phyloP scores from a whole-genome alignment of 345 rosid species.

The Camelina sativa region DNA sequence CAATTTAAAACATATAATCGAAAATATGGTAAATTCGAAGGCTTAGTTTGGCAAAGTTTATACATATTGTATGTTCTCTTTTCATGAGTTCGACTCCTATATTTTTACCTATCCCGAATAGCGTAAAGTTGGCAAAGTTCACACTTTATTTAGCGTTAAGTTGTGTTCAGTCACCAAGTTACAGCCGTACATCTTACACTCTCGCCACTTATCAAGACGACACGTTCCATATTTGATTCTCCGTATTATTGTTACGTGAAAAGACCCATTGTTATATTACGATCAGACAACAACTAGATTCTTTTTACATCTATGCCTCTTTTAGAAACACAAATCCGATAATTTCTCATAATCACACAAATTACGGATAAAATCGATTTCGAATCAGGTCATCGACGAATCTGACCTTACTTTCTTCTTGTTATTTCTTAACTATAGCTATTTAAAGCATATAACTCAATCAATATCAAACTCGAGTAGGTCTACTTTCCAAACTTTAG shows the following conservation, averaged over 20 bases:
- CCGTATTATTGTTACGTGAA: conserved; percentile 25
- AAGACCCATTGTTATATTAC: conserved; percentile 4
- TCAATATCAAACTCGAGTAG: not conserved
- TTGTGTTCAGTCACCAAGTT: not conserved
- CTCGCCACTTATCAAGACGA: not conserved
- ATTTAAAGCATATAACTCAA: too few relatives aligned
- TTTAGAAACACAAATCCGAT: not conserved
- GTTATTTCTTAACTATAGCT: not conserved
- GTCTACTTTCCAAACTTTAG: not conserved
- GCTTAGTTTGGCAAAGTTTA: too few relatives aligned
- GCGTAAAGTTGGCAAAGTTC: too few relatives aligned
- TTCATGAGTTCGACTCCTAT: too few relatives aligned
- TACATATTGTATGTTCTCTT: too few relatives aligned
- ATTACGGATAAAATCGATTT: not conserved
- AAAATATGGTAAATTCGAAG: too few relatives aligned
- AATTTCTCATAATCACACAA: not conserved
- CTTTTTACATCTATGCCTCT: not conserved
- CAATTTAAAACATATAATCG: too few relatives aligned
- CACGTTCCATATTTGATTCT: conserved; percentile 28
- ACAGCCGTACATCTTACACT: conserved; percentile 19
- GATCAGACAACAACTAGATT: conserved; percentile 32
- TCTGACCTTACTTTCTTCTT: not conserved
- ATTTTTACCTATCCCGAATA: too few relatives aligned
- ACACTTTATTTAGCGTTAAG: too few relatives aligned
- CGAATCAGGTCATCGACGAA: not conserved